Conservation (phyloP, 2,329 filamentous ascomycete genomes). For the Pestalotiopsis sp. region DNA sequence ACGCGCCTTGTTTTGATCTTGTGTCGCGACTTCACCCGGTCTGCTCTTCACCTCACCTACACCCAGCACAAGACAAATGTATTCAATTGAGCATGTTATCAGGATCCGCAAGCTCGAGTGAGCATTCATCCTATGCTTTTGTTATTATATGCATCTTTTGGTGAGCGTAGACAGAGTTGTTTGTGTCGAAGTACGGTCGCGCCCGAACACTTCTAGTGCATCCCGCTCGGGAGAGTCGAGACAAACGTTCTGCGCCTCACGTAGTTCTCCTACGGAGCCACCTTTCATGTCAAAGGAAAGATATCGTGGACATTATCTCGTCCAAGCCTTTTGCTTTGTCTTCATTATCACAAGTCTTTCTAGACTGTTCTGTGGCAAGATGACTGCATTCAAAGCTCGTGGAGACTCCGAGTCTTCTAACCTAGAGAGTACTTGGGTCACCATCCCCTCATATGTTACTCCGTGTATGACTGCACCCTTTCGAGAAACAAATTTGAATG, state of each 20-base stretch:
- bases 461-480: too few species aligned
- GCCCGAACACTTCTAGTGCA: not conserved
- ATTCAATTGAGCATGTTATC: not conserved
- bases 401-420: too few species aligned
- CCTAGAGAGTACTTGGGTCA: too few species aligned
- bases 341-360: too few species aligned
- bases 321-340: too few species aligned
- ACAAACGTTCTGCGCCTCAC: not conserved
- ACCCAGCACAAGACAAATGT: not conserved
- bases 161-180: not conserved
- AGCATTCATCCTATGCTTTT: not conserved
- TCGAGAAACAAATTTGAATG: too few species aligned
- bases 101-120: not conserved
- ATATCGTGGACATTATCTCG: not conserved
- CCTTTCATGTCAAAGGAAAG: not conserved
- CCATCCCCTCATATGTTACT: too few species aligned
- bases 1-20: slow-evolving; percentile 4
- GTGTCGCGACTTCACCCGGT: not conserved
- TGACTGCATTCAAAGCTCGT: too few species aligned
- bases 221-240: not conserved
- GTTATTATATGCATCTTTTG: not conserved
- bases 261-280: not conserved
- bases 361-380: too few species aligned
- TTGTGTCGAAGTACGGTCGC: not conserved
- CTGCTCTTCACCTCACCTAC: not conserved